Evolutionary conservation across 257 asterid species (phyloP), one percentile per base, ranked within the genome.

Genomic region (Solanum bukasovii): DNA sequence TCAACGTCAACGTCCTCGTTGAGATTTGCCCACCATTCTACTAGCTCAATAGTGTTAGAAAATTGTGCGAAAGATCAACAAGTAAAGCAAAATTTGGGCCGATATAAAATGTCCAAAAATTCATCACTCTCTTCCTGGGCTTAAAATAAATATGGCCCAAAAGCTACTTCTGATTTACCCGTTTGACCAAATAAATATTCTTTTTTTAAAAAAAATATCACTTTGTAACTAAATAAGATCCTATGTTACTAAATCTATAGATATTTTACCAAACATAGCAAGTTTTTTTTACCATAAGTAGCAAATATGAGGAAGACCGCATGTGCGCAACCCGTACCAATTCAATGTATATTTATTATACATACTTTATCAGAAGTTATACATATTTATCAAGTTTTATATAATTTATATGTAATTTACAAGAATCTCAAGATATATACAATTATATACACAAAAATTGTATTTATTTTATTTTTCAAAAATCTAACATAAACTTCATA

Each of bases 191-290:
- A 68, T 18, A 13, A 25, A 68, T 18, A 18, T 52, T 18, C 23
- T 52, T 16, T 52, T 6, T 18, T 0, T 0, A 3, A 52, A 56
- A 14, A 56, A 56, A 56, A 1, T 5, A 56, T 6, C 65, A 18
- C 65, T 56, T 56, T 56, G 0, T 18, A 56, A 56, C 63, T 52
- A 52, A 52, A 16, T 52, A 52, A 16, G 63, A 52, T 52, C 23
- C 21, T 52, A 52, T 52, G 2, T 16, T 6, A 52, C 23, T 52
- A 52, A 46, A 52, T 52, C 63, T 16, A 52, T 52, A 52, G 63
- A 44, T 44, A 44, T 44, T 44, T 44, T 44, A 44, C 16, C 52
- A 44, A 44, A 12, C 18, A 44, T 44, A 44, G 18, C 52, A 44
- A 12, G 6, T 4, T 40, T 38, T 33, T 11, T 44, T 12, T 44